Evolutionary conservation across 345 rosid species (phyloP), one percentile per base, ranked within the genome.

Genomic region (Alliaria petiolata): DNA sequence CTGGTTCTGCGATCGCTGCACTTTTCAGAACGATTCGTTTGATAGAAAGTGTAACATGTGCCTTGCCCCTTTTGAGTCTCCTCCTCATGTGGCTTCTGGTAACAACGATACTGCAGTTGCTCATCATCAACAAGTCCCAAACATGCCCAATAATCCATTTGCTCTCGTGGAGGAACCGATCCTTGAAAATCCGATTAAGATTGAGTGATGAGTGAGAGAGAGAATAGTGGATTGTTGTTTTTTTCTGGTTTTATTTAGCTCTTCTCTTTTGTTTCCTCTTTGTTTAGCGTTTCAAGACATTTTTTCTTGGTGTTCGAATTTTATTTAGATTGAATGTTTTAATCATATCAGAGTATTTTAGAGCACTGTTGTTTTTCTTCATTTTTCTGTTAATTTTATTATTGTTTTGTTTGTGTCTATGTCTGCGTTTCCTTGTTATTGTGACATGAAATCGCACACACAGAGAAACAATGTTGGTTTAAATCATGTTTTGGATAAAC

Each of bases 1-100:
- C 54, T 42, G 63, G 70, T 17, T 45, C 33, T 64, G 76, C 26
- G 10, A 17, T 14, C 47, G 65, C 1, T 72, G 70, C 31, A 54
- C 15, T 4, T 64, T 44, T 19, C 11, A 55, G 33, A 72, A 55
- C 65, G 14, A 4, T 42, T 5, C 1, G 19, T 7, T 0, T 64
- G 77, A 72, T 13, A 7, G 2, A 7, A 3, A 35, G 34, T 72
- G 77, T 57, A 56, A 28, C 43, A 5, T 62, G 15, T 72, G 57
- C 31, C 36, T 16, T 38, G 7, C 0, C 26, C 33, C 74, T 12
- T 6, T 1, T 31, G 56, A 33, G 4, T 11, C 56, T 34, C 16
- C 43, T 45, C 13, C 35, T 33, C 44, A 3, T 13, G 33, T 56
- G 45, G 35, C 12, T 36, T 13, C 7, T 17, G 25, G n/a, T 42